Evolutionary conservation across 2,329 filamentous ascomycete genomes (phyloP), one percentile per base, ranked within the genome.

Genomic region (Hypoxylon sp.): DNA sequence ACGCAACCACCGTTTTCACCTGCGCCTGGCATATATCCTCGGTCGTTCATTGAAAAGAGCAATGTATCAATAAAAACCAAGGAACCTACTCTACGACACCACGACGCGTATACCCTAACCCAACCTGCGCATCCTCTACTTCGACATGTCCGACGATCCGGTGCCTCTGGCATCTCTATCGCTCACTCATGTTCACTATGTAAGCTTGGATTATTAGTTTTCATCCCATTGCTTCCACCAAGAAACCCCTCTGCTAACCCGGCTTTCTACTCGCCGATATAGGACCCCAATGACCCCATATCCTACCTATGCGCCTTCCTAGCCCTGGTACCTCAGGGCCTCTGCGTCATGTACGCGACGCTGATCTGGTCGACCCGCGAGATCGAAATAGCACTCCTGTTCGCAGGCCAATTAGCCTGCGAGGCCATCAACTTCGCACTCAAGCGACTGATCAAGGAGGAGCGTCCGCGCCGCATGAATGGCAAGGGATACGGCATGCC

Each of bases 401-500:
- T 98, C 79, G 89, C 88, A 24, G 97, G 97, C 55, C 96, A 99
- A 80, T 88, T 98, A 80, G 90, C 87, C 55, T 98, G 95, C 83
- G 97, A 99, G 80, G 94, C 88, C 29, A 83, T 97, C 75, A 99
- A 99, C 81, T 97, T 97, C 80, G 82, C 86, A 2, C 84, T 99
- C 53, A 99, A 99, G 84, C 88, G 96, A 27, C 84, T 93, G 69
- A 95, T 99, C 79, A 96, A 95, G 78, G 93, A 98, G 80, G 93
- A 97, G 80, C 88, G 96, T 54, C 96, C 96, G 29, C 88, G 86
- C 69, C 91, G 91, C 88, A 91, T 84, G 86, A 90, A 94, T 76
- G 94, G 93, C 62, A 97, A 97, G 80, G 96, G 96, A 71, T 99
- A 99, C 78, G 97, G 96, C 74, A 99, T 99, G 97, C 96, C 96